phyloP scores from a whole-genome alignment of 1,284 basidiomycete genomes.

The Trichosporon faecale region DNA sequence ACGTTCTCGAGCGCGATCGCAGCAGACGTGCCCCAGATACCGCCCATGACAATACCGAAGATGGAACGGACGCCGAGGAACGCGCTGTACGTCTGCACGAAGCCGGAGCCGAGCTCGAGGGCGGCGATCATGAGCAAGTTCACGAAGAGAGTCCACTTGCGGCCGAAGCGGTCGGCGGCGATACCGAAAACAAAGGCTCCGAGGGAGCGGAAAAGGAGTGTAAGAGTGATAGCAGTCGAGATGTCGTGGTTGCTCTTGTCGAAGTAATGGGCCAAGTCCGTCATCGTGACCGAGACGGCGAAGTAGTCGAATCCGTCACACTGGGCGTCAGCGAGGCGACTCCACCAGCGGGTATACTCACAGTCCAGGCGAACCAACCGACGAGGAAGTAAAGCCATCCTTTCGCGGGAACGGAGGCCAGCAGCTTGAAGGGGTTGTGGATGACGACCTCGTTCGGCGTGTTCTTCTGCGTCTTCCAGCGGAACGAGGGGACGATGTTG shows the following conservation, averaged over 20 bases:
- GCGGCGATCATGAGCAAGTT: slow-evolving; percentile 69
- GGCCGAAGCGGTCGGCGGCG: slow-evolving; percentile 68
- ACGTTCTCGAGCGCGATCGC: slow-evolving; percentile 74
- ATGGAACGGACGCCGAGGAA: slow-evolving; percentile 59
- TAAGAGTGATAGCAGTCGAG: slow-evolving; percentile 81
- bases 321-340: neutral
- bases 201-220: slow-evolving; percentile 81
- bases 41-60: slow-evolving; percentile 82
- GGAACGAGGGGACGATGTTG: neutral
- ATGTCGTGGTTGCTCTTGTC: slow-evolving; percentile 32
- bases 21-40: slow-evolving; percentile 33
- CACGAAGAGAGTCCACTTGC: slow-evolving; percentile 80
- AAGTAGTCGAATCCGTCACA: slow-evolving; percentile 10
- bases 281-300: slow-evolving; percentile 20
- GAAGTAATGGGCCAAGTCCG: slow-evolving; percentile 17
- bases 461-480: slow-evolving; percentile 9
- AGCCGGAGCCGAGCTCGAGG: slow-evolving; percentile 69
- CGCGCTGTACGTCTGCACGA: slow-evolving; percentile 51
- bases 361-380: neutral
- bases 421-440: slow-evolving; percentile 1
- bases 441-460: neutral
- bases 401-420: neutral
- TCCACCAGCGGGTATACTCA: neutral
- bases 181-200: slow-evolving; percentile 80
- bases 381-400: slow-evolving; percentile 1